Base-by-base conservation (phyloP, 768 basidiomycete species). In the Tylopilus subfusipes region DNA sequence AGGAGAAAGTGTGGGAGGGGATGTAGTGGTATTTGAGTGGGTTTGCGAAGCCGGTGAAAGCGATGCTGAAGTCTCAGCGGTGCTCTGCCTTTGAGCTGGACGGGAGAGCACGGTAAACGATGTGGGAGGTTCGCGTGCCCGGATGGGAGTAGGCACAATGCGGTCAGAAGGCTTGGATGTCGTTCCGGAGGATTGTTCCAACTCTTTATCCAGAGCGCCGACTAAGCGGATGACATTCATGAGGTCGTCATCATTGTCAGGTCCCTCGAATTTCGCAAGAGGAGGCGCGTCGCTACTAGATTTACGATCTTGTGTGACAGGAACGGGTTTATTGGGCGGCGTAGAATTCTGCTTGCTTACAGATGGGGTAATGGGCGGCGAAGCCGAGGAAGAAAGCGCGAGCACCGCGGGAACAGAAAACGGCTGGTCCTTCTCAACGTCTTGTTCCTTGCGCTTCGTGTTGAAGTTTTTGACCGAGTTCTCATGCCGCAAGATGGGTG, bases 41-140 rank as follows among this genome's bases (percentile, higher is more conserved):
- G 38, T n/a, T 42, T 59, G 57, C 12, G 57, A 56, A 10, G 34
- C n/a, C 0, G 57, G 42, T 8, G 69, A 59, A 24, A 55, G 36
- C 12, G 59, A 59, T 2, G 22, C 5, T 9, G 48, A 55, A 10
- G 53, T 50, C 19, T 66, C 70, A 8, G 44, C 48, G 1, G 43
- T 59, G 14, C 68, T 72, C 9, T 61, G 73, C 48, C 66, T 64
- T 27, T 80, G 65, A 45, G 75, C 72, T 21, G 84, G 83, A 21
- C 84, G 71, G 19, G 83, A 84, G 2, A 80, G 82, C 43, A 86
- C 84, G 54, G 80, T 81, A 61, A 86, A 86, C 25, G 82, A 73
- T 8, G 82, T 77, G 11, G 76, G 76, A 5, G 83, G 79, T 44
- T 78, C 70, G 30, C 82, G 76, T 61, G 78, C 74, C 57, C 79